Conservation (phyloP, 2,329 filamentous ascomycete genomes). For the Penicillium psychrosexuale region DNA sequence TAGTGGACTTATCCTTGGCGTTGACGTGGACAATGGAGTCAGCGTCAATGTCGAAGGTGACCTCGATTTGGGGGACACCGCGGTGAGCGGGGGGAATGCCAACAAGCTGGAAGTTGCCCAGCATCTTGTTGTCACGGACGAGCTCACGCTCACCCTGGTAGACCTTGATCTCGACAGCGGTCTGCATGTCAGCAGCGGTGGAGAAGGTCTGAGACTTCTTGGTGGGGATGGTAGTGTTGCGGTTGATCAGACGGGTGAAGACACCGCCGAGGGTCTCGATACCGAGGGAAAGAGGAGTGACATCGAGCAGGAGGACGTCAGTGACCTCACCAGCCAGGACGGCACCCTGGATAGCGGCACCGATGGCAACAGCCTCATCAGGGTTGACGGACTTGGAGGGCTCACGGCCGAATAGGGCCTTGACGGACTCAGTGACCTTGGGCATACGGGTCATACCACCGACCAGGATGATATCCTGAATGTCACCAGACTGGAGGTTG, state of each 20-base stretch:
- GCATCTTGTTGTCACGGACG: constrained; percentile 95
- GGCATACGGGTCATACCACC: constrained; percentile 99
- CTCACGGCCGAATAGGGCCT: constrained; percentile 93
- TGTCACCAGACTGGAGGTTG: constrained; percentile 83
- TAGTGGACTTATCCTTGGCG: constrained; percentile 98
- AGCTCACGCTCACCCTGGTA: constrained; percentile 99
- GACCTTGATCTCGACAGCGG: constrained; percentile 98
- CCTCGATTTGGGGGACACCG: constrained; percentile 93
- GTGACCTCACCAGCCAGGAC: constrained; percentile 96
- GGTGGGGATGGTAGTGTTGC: constrained; percentile 98
- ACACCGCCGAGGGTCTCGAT: constrained; percentile 98
- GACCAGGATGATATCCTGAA: constrained; percentile 96
- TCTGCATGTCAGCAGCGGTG: constrained; percentile 96
- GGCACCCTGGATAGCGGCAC: constrained; percentile 94
- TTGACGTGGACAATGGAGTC: constrained; percentile 97
- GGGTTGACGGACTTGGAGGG: constrained; percentile 98
- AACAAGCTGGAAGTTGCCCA: constrained; percentile 99
- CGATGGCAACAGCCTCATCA: constrained; percentile 95
- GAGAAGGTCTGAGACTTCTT: constrained; percentile 99
- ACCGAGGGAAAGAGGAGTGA: constrained; percentile 93
- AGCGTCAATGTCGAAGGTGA: constrained; percentile 98
- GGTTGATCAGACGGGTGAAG: constrained; percentile 97
- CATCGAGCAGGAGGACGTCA: constrained; percentile 90
- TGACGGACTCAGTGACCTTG: constrained; percentile 94
- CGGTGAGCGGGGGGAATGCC: constrained; percentile 94